Base-by-base conservation (phyloP, 352 stramenopile genomes). In the Ophiocytium majus region DNA sequence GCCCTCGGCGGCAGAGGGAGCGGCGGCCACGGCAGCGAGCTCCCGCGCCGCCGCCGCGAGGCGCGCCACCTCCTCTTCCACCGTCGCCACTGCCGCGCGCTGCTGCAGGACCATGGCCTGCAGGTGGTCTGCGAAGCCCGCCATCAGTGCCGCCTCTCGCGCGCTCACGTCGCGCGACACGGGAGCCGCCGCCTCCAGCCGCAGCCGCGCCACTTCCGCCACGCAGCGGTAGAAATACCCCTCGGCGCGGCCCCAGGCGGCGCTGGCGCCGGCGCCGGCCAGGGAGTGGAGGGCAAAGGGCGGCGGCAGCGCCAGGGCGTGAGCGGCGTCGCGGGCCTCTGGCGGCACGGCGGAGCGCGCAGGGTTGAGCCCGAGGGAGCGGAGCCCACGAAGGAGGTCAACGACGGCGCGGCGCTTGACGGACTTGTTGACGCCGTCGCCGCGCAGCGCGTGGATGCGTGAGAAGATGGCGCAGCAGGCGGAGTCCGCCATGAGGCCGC, bases 381-480 rank as follows among this genome's bases (percentile, higher is more conserved):
- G 94, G 0, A 98, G 88, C 81, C 95, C 94, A 10, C 90, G 87
- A 1, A 99, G 93, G 28, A 99, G 89, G 85, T 99, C 97, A 33
- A 98, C 93, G 1, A 99, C 89, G 19, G 96, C 97, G 82, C 98
- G 94, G 91, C 98, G 96, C 90, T 99, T 99, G 33, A 98, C 95
- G 75, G 83, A 78, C 37, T 88, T 88, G 0, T 75, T 80, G 17
- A 88, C 84, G 5, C 49, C 71, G 17, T 86, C 81, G 9, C 88
- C 86, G 78, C 96, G 91, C 82, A 98, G 89, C 14, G 89, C 84
- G 23, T 94, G 89, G 88, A 99, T 98, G n/a, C 96, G 93, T 57
- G 95, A 95, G 86, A 99, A 98, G 80, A 99, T 97, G 34, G 94
- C 92, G 82, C 96, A 92, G 85, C 93, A 97, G 5, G 98, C 91